Evolutionary conservation across 805 yeast species (phyloP), one percentile per base, ranked within the genome.

Genomic region (Sungouiella blattae): DNA sequence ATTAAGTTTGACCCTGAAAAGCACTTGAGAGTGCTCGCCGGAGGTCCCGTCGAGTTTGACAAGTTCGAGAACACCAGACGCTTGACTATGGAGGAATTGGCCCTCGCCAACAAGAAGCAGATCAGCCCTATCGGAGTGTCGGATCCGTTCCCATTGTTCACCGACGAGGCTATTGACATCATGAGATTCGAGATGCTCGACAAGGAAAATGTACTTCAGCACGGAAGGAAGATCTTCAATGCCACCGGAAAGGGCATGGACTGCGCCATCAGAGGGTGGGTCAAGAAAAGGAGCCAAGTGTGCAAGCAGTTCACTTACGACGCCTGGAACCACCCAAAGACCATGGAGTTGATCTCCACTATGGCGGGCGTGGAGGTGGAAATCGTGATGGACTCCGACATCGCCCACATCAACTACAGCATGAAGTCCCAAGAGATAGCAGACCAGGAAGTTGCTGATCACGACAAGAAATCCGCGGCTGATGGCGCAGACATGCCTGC

Each of bases 301-400:
- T 36, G 56, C n/a, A 58, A 74, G 26, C 81, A 79, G 0, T 78
- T 78, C 49, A 68, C 73, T 2, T 61, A 68, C 44, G 66, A 59
- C 3, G 83, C 83, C 4, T 77, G 83, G 82, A 69, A 69, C 3
- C 78, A 75, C 45, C 82, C 83, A 16, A 64, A 64, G 39, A 75
- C 80, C 5, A 57, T 73, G 44, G 75, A 73, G 35, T 71, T 78
- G 24, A 60, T 78, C 28, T 64, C 70, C 37, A 62, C 54, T n/a
- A 77, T 77, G 77, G 80, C 83, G 4, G 80, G 79, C 5, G 77
- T 73, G 27, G 78, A 75, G 16, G 60, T 75, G 36, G 75, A 73
- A 43, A 62, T 69, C 6, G 54, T 73, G n/a, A 69, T 75, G 72
- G 81, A 77, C 46, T 78, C 71, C 47, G 83, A 78, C 52, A 62